A percentile compares a stretch with the other conserved stretches of the same genome.
These are phyloP conservation scores for Tephrocybe sp. DNA, from an alignment of 768 basidiomycete genomes.

Conservation along the genomic window DNA sequence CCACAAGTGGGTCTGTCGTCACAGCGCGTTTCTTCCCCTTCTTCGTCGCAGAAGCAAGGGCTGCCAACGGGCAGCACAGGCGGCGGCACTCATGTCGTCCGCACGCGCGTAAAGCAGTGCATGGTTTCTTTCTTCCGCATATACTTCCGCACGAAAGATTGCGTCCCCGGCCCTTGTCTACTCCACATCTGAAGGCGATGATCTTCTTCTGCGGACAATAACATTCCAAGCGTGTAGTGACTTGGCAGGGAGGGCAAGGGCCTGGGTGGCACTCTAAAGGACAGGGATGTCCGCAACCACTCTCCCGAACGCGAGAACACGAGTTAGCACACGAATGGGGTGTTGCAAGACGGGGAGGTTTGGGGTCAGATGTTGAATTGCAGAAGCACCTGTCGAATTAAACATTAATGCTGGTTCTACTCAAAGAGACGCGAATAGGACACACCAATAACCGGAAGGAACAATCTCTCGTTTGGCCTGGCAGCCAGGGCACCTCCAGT, in stretches of 20 bases:
- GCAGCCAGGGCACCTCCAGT: slow-evolving; percentile 96
- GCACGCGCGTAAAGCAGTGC: slow-evolving; percentile 76
- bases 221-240: slow-evolving; percentile 76
- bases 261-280: slow-evolving; percentile 90
- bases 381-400: slow-evolving; percentile 74
- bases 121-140: slow-evolving; percentile 54
- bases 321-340: slow-evolving; percentile 77
- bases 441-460: slow-evolving; percentile 67
- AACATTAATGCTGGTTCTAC: slow-evolving; percentile 13
- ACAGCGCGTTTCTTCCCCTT: slow-evolving; percentile 62
- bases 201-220: slow-evolving; percentile 68
- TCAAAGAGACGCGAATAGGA: slow-evolving; percentile 7
- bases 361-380: slow-evolving; percentile 69
- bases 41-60: slow-evolving; percentile 43
- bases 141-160: slow-evolving; percentile 44
- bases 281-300: slow-evolving; percentile 79
- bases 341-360: slow-evolving; percentile 64
- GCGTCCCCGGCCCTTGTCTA: slow-evolving; percentile 28
- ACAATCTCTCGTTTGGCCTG: slow-evolving; percentile 72
- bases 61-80: slow-evolving; percentile 87
- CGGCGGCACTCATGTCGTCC: slow-evolving; percentile 86
- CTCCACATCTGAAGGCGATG: slow-evolving; percentile 60
- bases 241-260: slow-evolving; percentile 91
- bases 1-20: slow-evolving; percentile 32
- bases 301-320: slow-evolving; percentile 58